phyloP scores from a whole-genome alignment of 805 yeast genomes.

The Pichia membranifaciens region DNA sequence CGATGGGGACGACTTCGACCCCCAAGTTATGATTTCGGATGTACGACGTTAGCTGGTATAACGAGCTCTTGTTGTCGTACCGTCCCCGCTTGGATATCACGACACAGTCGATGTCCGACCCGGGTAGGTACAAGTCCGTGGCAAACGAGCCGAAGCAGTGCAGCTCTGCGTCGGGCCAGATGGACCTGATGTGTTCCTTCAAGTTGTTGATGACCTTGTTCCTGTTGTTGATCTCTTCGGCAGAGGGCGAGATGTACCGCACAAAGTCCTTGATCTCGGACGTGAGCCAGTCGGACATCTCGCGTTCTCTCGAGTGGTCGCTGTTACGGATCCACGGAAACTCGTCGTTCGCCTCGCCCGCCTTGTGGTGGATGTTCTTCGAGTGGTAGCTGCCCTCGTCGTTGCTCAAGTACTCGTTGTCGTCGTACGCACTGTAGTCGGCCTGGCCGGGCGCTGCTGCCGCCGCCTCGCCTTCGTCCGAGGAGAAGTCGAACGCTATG shows the following conservation, averaged over 20 bases:
- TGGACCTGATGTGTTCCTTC: conserved; percentile 41
- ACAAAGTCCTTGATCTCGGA: conserved; percentile 81
- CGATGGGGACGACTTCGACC: conserved; percentile 71
- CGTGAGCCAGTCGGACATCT: conserved; percentile 81
- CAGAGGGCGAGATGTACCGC: conserved; percentile 78
- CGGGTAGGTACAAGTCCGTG: conserved; percentile 87
- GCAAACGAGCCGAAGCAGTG: conserved; percentile 93
- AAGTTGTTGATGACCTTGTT: conserved; percentile 58
- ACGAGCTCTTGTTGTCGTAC: conserved; percentile 54
- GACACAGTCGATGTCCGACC: conserved; percentile 94
- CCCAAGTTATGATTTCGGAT: conserved; percentile 60
- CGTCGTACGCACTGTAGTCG: conserved; percentile 21
- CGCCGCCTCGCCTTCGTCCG: conserved; percentile 36
- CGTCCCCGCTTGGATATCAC: conserved; percentile 57
- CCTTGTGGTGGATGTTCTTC: conserved; percentile 21
- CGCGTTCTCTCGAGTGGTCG: conserved; percentile 71
- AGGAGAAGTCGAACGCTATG: conserved; percentile 49
- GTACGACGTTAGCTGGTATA: conserved; percentile 69
- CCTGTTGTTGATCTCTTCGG: conserved; percentile 61
- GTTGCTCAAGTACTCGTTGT: conserved; percentile 40
- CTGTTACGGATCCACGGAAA: conserved; percentile 77
- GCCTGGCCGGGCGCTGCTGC: conserved; percentile 33
- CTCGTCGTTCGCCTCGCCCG: conserved; percentile 29
- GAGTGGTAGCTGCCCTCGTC: conserved; percentile 34
- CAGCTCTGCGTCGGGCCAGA: conserved; percentile 77